A percentile compares a stretch with the other conserved stretches of the same genome.
These are phyloP conservation scores for Teratosphaeria gauchensis DNA, from an alignment of 2,329 filamentous ascomycete genomes.

Conservation along the genomic window DNA sequence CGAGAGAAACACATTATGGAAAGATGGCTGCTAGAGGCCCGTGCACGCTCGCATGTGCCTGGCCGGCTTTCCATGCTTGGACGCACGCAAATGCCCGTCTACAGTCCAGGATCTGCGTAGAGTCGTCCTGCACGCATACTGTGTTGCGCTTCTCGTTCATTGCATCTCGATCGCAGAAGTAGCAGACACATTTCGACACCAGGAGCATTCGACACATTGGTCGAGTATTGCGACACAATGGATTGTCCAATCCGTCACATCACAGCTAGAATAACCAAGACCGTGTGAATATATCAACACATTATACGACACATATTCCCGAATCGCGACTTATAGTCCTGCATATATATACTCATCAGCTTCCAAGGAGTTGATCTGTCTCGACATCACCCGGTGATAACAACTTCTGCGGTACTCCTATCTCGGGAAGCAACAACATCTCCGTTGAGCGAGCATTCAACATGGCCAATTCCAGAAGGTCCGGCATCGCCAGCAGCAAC, in stretches of 20 bases:
- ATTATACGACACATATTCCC: neutral
- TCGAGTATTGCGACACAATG: neutral
- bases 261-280: neutral
- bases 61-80: neutral
- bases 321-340: neutral
- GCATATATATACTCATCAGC: neutral
- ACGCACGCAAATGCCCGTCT: neutral
- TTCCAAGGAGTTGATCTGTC: neutral
- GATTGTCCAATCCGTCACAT: neutral
- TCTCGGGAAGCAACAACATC: neutral
- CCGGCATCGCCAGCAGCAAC: neutral
- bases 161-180: neutral
- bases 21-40: neutral
- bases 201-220: neutral
- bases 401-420: neutral
- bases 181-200: neutral
- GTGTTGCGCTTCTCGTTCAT: neutral
- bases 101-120: neutral
- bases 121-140: neutral
- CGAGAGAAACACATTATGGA: neutral
- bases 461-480: neutral
- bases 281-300: neutral
- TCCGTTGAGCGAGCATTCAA: neutral
- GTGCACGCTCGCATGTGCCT: neutral
- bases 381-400: neutral